A percentile compares a stretch with the other conserved stretches of the same genome.
Evolutionary conservation across 768 basidiomycete species (phyloP).

Genomic region (Lepiota venenata): DNA sequence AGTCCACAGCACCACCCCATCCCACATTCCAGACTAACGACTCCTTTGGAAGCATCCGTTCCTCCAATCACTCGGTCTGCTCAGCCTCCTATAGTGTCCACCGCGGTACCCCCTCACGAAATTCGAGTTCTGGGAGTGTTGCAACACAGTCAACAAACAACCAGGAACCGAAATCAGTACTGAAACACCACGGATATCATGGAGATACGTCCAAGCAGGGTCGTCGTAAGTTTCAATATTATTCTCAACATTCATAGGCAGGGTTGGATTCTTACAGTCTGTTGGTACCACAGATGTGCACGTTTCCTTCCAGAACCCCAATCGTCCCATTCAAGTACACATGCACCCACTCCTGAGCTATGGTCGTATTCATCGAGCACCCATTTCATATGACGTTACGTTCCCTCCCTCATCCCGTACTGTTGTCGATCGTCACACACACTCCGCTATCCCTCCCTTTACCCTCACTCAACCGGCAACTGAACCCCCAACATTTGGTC

Average conservation of each 20-base stretch:
- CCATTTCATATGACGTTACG: conserved; percentile 58
- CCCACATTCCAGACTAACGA: conserved; percentile 21
- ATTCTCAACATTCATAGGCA: too few species aligned
- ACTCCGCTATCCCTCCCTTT: conserved; percentile 48
- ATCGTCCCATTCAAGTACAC: conserved; percentile 36
- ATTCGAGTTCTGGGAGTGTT: conserved; percentile 37
- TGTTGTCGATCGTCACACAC: conserved; percentile 53
- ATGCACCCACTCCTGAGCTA: conserved; percentile 66
- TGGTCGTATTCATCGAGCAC: conserved; percentile 52
- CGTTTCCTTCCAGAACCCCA: conserved; percentile 32
- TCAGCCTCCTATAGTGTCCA: conserved; percentile 25
- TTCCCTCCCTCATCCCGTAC: conserved; percentile 56
- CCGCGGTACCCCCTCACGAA: conserved; percentile 31
- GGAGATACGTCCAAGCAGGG: conserved; percentile 27
- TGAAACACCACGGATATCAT: conserved; percentile 43
- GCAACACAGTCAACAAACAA: conserved; percentile 19
- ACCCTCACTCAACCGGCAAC: conserved; percentile 64
- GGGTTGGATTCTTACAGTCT: neutral
- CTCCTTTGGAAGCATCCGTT: conserved; percentile 40
- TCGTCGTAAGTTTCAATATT: conserved; percentile 32
- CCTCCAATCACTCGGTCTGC: conserved; percentile 46
- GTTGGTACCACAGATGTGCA: conserved; percentile 22
- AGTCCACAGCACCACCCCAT: conserved; percentile 19
- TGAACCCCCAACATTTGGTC: conserved; percentile 47
- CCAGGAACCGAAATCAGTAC: conserved; percentile 38